Conservation (phyloP, 2,329 filamentous ascomycete species). For the Alternaria brassicicola region DNA sequence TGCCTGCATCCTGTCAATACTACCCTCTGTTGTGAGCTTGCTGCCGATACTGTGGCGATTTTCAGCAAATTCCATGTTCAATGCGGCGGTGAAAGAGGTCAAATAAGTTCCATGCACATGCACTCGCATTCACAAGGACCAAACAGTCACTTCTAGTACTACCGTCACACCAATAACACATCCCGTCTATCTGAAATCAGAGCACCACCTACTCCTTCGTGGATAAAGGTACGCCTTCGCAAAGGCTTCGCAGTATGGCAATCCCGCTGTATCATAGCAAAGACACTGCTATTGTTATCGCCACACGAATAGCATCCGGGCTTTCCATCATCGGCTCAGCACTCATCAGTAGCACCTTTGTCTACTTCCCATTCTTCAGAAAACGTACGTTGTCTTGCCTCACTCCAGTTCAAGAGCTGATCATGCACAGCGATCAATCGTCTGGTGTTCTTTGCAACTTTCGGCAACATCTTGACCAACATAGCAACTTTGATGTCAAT, state of each 20-base stretch:
- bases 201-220: neutral
- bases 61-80: neutral
- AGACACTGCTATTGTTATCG: conserved; percentile 59
- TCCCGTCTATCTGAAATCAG: neutral
- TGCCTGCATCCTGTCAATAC: neutral
- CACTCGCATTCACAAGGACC: neutral
- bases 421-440: conserved; percentile 69
- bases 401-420: neutral
- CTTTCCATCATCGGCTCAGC: conserved; percentile 73
- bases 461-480: conserved; percentile 80
- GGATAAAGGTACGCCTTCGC: neutral
- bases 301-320: conserved; percentile 72
- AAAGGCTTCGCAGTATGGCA: conserved; percentile 11
- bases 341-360: conserved; percentile 75
- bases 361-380: conserved; percentile 71
- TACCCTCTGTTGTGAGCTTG: neutral
- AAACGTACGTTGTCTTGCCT: conserved; percentile 56
- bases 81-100: neutral
- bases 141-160: neutral
- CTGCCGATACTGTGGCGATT: neutral
- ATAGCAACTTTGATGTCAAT: conserved; percentile 76
- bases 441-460: conserved; percentile 81
- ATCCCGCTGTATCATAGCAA: conserved; percentile 17
- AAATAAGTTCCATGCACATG: neutral
- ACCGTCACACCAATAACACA: neutral